phyloP scores from a whole-genome alignment of 2,329 filamentous ascomycete species.

The Coccinonectria pachysandricola region DNA sequence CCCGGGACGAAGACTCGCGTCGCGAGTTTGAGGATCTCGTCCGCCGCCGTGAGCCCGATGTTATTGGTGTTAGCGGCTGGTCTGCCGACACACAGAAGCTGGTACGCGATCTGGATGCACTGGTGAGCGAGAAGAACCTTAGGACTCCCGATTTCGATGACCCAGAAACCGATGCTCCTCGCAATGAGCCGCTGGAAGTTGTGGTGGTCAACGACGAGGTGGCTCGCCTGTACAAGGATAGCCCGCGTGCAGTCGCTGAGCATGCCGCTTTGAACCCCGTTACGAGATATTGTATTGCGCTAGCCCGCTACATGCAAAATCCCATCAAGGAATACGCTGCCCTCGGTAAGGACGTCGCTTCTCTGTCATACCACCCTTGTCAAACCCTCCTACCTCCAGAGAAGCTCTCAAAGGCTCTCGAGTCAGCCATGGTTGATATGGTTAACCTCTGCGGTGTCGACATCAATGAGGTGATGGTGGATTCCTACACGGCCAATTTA shows the following conservation, averaged over 20 bases:
- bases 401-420: slow-evolving; percentile 74
- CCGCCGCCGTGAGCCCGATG: slow-evolving; percentile 72
- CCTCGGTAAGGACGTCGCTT: slow-evolving; percentile 76
- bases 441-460: slow-evolving; percentile 95
- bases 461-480: slow-evolving; percentile 80
- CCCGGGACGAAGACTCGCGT: slow-evolving; percentile 55
- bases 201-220: slow-evolving; percentile 94
- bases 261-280: slow-evolving; percentile 72
- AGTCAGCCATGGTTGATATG: slow-evolving; percentile 97
- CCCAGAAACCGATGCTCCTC: slow-evolving; percentile 61
- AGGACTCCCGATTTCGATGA: slow-evolving; percentile 76
- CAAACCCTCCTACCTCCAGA: slow-evolving; percentile 84
- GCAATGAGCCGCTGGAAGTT: slow-evolving; percentile 73
- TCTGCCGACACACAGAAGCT: slow-evolving; percentile 78
- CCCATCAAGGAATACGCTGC: slow-evolving; percentile 95
- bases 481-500: slow-evolving; percentile 74
- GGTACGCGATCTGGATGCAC: slow-evolving; percentile 66
- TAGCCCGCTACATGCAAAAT: slow-evolving; percentile 88
- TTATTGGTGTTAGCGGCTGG: slow-evolving; percentile 82
- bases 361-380: slow-evolving; percentile 79
- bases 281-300: slow-evolving; percentile 77
- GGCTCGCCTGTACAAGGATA: slow-evolving; percentile 91
- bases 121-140: slow-evolving; percentile 69
- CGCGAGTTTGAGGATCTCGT: slow-evolving; percentile 70
- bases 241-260: slow-evolving; percentile 65